Conservation (phyloP, 768 basidiomycete species). For the Rhodotorula kratochvilovae region DNA sequence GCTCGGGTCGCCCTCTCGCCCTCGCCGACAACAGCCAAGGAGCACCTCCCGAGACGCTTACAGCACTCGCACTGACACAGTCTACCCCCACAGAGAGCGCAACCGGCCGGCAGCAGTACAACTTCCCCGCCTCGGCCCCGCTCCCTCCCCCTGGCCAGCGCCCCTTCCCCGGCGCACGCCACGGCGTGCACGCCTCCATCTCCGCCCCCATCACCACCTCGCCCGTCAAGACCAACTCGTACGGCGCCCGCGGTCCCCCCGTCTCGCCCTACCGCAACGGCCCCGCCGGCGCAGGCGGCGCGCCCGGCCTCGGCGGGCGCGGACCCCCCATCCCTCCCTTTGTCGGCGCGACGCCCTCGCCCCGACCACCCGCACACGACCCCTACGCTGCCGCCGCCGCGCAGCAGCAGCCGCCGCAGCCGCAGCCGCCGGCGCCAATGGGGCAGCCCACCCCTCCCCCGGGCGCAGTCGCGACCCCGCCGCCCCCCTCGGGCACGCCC, state of each 20-base stretch:
- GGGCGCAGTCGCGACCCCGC: slow-evolving; percentile 3
- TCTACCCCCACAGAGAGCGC: slow-evolving; percentile 61
- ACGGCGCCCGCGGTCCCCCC: slow-evolving; percentile 11
- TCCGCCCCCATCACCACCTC: slow-evolving; percentile 35
- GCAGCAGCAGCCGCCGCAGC: background rate
- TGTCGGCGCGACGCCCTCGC: background rate
- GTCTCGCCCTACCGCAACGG: slow-evolving; percentile 16
- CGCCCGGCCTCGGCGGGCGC: background rate
- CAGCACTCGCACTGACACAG: background rate
- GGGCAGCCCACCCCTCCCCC: background rate
- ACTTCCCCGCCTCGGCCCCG: slow-evolving; percentile 46
- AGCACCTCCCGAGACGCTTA: too few species aligned
- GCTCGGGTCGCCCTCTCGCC: too few species aligned
- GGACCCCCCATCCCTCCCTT: slow-evolving; percentile 11
- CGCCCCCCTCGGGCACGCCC: slow-evolving; percentile 13
- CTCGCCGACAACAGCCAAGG: background rate
- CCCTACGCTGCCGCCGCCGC: background rate
- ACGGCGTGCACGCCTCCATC: slow-evolving; percentile 39
- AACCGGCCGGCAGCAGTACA: slow-evolving; percentile 52
- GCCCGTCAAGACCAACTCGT: slow-evolving; percentile 2
- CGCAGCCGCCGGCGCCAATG: background rate
- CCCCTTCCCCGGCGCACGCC: slow-evolving; percentile 26
- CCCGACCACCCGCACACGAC: background rate
- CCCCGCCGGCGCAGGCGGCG: background rate
- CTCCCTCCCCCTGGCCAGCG: slow-evolving; percentile 40